Evolutionary conservation across 2,329 filamentous ascomycete species (phyloP).

Genomic region (Hypoxylon sp.): DNA sequence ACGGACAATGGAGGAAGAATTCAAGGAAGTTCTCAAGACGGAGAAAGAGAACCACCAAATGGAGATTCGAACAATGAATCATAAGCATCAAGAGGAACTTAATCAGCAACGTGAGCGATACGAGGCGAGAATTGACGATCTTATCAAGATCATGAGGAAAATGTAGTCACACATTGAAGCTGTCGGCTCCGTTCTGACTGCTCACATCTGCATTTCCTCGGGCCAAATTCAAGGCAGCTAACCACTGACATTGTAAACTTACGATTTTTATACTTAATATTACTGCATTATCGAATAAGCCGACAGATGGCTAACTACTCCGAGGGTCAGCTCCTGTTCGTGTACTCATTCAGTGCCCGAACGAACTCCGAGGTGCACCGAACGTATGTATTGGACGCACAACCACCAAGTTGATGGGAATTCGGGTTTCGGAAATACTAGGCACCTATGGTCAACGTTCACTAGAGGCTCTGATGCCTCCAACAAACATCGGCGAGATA

Average conservation of each 20-base stretch:
- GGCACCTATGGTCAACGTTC: background rate
- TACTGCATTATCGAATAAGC: background rate
- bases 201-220: background rate
- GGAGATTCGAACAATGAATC: conserved; percentile 22
- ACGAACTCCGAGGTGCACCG: conserved; percentile 36
- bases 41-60: conserved; percentile 29
- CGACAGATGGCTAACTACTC: conserved; percentile 9
- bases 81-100: conserved; percentile 31
- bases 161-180: background rate
- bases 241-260: background rate
- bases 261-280: background rate
- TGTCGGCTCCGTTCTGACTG: background rate
- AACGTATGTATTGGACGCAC: conserved; percentile 10
- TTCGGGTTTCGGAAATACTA: conserved; percentile 37
- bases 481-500: background rate
- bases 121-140: conserved; percentile 32
- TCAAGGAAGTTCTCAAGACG: conserved; percentile 31
- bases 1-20: conserved; percentile 37
- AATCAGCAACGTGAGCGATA: conserved; percentile 30
- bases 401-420: background rate
- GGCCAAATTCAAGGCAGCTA: background rate
- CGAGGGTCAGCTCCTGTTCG: background rate
- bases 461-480: background rate
- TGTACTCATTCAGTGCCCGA: conserved; percentile 20
- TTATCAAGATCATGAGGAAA: conserved; percentile 37